Conservation (phyloP, 495 filamentous ascomycete genomes). For the Haplographium delicatum region DNA sequence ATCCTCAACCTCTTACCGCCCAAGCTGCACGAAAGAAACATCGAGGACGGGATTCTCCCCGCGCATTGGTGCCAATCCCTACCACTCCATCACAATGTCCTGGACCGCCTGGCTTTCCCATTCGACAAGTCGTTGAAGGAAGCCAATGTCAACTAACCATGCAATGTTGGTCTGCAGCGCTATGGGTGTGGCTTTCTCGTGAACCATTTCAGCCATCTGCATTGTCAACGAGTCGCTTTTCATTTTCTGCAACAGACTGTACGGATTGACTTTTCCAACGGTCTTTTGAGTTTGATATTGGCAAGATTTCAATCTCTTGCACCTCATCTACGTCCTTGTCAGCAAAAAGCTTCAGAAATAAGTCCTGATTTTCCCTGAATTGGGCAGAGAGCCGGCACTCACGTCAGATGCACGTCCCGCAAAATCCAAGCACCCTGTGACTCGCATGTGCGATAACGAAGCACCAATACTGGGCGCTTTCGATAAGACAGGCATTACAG, state of each 20-base stretch:
- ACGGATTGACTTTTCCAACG: no score
- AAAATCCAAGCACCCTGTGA: conserved; percentile 11
- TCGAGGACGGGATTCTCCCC: background rate
- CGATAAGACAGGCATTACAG: conserved; percentile 19
- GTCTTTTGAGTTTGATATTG: no score
- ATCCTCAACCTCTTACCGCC: conserved; percentile 5
- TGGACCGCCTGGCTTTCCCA: background rate
- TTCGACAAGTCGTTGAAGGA: conserved; percentile 5
- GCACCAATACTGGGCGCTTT: conserved; percentile 11
- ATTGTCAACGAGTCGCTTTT: no score
- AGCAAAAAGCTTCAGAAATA: no score
- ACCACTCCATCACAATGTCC: conserved; percentile 5
- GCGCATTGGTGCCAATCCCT: conserved; percentile 11
- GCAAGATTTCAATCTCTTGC: no score
- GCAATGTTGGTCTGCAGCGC: background rate
- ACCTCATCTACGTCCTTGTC: no score
- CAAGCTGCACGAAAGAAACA: background rate
- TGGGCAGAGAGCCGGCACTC: background rate
- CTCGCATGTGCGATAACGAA: conserved; percentile 22
- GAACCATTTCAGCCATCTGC: no score
- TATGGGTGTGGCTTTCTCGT: conserved; percentile 2
- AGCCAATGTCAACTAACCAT: background rate
- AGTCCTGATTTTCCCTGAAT: background rate
- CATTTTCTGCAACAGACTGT: no score
- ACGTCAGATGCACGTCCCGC: conserved; percentile 6